These are phyloP conservation scores for Chaetomium sp. DNA, from an alignment of 2,329 filamentous ascomycete genomes.

Conservation along the genomic window DNA sequence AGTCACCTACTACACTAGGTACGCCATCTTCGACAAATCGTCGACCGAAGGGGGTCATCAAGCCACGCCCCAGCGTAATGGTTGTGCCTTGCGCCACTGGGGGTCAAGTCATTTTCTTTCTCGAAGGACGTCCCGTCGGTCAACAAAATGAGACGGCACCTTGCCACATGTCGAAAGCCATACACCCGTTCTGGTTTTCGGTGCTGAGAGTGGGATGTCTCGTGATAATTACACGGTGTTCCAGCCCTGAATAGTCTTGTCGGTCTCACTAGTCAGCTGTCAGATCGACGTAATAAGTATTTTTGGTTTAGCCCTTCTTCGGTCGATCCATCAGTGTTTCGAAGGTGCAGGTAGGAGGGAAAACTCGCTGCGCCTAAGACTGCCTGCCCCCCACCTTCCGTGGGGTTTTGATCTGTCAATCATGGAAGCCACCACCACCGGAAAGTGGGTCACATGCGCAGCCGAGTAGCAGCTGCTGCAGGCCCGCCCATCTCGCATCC, in stretches of 20 bases:
- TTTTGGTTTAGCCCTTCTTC: not conserved
- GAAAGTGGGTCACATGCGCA: constrained; percentile 14
- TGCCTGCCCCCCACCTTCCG: constrained; percentile 17
- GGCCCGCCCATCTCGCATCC: constrained; percentile 12
- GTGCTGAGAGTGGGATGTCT: constrained; percentile 6
- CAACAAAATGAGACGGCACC: constrained; percentile 11
- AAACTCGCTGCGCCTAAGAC: not conserved
- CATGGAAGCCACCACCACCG: not conserved
- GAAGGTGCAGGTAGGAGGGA: not conserved
- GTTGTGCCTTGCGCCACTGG: constrained; percentile 5
- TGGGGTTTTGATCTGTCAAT: constrained; percentile 22
- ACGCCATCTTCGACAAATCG: constrained; percentile 5
- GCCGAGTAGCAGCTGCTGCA: constrained; percentile 6
- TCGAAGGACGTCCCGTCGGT: constrained; percentile 10
- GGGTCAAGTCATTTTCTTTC: not conserved
- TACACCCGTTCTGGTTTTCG: not conserved
- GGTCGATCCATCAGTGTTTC: not conserved
- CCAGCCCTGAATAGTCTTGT: not conserved
- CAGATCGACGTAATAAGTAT: not conserved
- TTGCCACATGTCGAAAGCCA: not conserved
- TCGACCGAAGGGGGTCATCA: constrained; percentile 5
- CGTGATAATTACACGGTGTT: constrained; percentile 4
- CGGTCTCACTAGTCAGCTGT: not conserved
- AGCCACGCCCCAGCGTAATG: not conserved
- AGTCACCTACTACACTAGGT: constrained; percentile 11